Base-by-base conservation (phyloP, 371 early-diverging fungal species). In the Saksenaea vasiformis region DNA sequence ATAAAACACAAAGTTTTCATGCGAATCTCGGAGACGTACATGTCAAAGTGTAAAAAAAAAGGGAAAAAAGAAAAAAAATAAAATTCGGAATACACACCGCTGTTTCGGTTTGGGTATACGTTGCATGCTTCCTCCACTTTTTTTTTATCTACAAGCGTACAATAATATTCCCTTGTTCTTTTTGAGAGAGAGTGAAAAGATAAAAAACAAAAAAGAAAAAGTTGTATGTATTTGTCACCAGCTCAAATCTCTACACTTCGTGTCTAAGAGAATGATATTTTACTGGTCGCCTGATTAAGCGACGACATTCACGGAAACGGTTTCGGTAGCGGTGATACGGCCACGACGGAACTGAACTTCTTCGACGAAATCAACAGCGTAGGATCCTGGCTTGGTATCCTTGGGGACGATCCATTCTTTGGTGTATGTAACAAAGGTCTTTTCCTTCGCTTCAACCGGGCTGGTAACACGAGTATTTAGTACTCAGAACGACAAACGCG, bases 321-420 rank as follows among this genome's bases (percentile, higher is more conserved):
- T 80, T 64, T 80, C 78, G 28, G 73, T 61, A 28, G 71, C 59
- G 43, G 72, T 70, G 27, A 77, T 67, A 54, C 58, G 60, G 5
- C 67, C 66, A 51, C 78, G 70, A 64, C 79, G 76, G 56, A 76
- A 65, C 56, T 79, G 76, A 28, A 74, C 72, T 22, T 51, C 9
- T 61, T 78, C 76, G 24, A 65, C 63, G 56, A 79, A 79, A 37
- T 80, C 78, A 55, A 80, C 56, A 14, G 84, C 84, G 60, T 86
- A 86, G 19, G 83, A 80, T 44, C 86, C 86, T 36, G 86, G 82
- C 56, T 79, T 74, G 57, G 77, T 77, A 31, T 78, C 63, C 10
- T 70, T 69, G 51, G 86, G 86, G 37, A 86, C 70, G 3, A 77
- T 83, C 83, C 84, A 86, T n/a, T 58, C 38, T 55, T 69, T 73